Evolutionary conservation across 2,329 filamentous ascomycete genomes (phyloP).

Genomic region (Sarocladium strictum): DNA sequence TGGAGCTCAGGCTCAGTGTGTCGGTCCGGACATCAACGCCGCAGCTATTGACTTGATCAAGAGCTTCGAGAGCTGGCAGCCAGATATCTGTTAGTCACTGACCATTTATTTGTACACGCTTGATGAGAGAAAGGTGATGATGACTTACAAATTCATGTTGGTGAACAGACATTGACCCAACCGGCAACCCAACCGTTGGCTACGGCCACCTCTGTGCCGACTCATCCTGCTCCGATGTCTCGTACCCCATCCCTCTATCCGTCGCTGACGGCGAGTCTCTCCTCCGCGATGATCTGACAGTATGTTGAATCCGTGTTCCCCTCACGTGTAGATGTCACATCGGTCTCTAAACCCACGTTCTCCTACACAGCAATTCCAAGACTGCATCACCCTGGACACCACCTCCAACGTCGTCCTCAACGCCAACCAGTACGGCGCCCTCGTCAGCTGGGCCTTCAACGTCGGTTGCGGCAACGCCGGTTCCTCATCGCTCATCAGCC

Average conservation of each 20-base stretch:
- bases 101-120: too few species aligned
- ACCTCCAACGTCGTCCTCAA: slow-evolving; percentile 32
- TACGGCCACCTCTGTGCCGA: slow-evolving; percentile 43
- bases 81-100: slow-evolving; percentile 8
- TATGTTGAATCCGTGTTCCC: slow-evolving; percentile 7
- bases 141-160: too few species aligned
- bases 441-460: slow-evolving; percentile 47
- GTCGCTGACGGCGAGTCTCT: slow-evolving; percentile 32
- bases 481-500: slow-evolving; percentile 33
- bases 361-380: slow-evolving; percentile 22
- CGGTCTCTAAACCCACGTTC: neutral
- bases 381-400: slow-evolving; percentile 28
- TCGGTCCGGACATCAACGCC: slow-evolving; percentile 3
- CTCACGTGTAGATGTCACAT: neutral
- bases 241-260: slow-evolving; percentile 39
- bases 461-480: slow-evolving; percentile 36
- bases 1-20: neutral
- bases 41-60: slow-evolving; percentile 10
- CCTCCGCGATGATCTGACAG: slow-evolving; percentile 30
- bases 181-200: slow-evolving; percentile 41
- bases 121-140: too few species aligned
- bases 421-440: slow-evolving; percentile 45
- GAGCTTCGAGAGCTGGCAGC: slow-evolving; percentile 9
- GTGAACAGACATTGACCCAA: slow-evolving; percentile 30
- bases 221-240: slow-evolving; percentile 35